A percentile compares a stretch with the other conserved stretches of the same genome.
phyloP scores from a whole-genome alignment of 148 eudicot species.

The Camellia sinensis region DNA sequence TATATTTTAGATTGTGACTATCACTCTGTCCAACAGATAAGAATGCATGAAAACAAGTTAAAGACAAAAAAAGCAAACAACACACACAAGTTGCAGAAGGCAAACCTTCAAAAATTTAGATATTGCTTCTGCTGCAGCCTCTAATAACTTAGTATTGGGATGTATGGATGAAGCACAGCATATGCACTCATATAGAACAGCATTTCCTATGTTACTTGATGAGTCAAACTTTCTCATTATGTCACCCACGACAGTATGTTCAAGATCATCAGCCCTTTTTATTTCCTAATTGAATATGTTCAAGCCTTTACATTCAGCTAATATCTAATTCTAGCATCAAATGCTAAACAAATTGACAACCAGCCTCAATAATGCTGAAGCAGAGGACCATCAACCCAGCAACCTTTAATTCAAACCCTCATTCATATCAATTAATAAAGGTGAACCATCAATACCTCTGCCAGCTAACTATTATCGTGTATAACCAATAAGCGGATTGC shows the following conservation, averaged over 20 bases:
- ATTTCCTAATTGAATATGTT: too few relatives aligned
- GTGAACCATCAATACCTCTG: too few relatives aligned
- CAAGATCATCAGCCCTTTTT: too few relatives aligned
- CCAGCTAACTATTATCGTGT: too few relatives aligned
- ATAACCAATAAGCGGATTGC: too few relatives aligned
- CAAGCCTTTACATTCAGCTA: too few relatives aligned
- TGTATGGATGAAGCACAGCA: constrained; percentile 82
- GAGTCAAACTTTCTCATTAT: constrained; percentile 80
- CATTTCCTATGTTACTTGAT: constrained; percentile 90
- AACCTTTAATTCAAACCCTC: too few relatives aligned
- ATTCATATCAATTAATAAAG: too few relatives aligned
- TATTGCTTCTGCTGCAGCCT: constrained; percentile 85
- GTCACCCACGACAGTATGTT: constrained; percentile 87
- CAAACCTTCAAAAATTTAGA: constrained; percentile 84
- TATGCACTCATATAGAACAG: constrained; percentile 87
- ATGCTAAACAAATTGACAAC: too few relatives aligned
- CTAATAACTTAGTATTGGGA: constrained; percentile 73
- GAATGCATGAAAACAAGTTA: constrained; percentile 12
- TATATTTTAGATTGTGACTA: constrained; percentile 89
- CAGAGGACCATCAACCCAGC: too few relatives aligned
- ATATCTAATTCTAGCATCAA: too few relatives aligned
- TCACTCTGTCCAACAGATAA: constrained; percentile 67
- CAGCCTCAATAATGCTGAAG: too few relatives aligned
- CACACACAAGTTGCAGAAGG: neutral
- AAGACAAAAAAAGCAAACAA: constrained; percentile 12